Evolutionary conservation across 176 grass and related monocot species (phyloP), one percentile per base, ranked within the genome.

Genomic region (Musa acuminata): DNA sequence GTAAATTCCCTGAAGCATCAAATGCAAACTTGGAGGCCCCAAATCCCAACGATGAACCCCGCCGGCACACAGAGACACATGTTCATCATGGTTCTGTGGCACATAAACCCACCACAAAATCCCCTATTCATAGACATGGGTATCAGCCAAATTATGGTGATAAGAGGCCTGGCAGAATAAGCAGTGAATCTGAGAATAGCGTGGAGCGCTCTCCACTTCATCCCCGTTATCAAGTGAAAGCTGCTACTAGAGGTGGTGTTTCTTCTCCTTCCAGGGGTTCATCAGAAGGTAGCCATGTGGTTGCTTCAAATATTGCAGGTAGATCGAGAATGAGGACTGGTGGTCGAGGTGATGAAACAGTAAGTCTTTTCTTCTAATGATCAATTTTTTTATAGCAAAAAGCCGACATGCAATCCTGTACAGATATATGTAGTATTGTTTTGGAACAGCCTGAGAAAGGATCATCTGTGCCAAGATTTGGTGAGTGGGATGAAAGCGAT

Each of bases 381-480:
- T 72, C 35, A 23, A 6, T 23, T 64, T 51, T 8, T 49, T 21
- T 6, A 1, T 24, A 16, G 49, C n/a, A 64, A 51, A 77, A 25
- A 20, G 1, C 24, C 17, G 20, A 8, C 52, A 43, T 51, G 2
- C 4, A 17, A 22, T 26, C 50, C 27, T 11, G 17, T 50, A 35
- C 21, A 26, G 19, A 21, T 11, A 0, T 21, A 24, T 52, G 13
- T 68, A 19, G 51, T 13, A 52, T 9, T 64, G 22, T 9, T 26
- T 48, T 17, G 65, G 84, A 72, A 79, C 81, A 93, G 90, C 90
- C 90, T 63, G 82, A 83, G 59, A 89, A 69, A 72, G 93, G 85
- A 2, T 96, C 93, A 8, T 86, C 87, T 72, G 86, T 98, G 70
- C 94, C 94, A 8, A 93, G 83, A 79, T 98, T 98, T 75, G 94